These are phyloP conservation scores for Corrigiola litoralis DNA, from an alignment of 179 eudicot genomes.

Conservation along the genomic window DNA sequence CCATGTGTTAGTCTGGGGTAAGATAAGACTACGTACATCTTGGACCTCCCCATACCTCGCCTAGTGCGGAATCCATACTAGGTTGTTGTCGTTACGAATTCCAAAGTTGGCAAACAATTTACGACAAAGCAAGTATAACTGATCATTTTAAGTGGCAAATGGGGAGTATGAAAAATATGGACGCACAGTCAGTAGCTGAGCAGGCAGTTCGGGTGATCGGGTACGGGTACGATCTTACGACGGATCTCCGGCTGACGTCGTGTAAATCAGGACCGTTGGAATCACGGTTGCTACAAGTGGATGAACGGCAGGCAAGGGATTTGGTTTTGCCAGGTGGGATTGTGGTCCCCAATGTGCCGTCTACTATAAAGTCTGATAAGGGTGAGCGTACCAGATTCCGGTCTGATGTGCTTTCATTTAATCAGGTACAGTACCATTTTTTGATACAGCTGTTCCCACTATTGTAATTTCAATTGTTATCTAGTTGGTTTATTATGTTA, in stretches of 20 bases:
- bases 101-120: no score
- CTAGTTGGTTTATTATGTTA: no score
- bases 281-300: constrained; percentile 61
- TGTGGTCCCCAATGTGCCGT: constrained; percentile 49
- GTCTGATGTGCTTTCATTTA: constrained; percentile 78
- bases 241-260: constrained; percentile 60
- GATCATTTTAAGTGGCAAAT: no score
- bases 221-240: constrained; percentile 60
- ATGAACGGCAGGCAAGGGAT: constrained; percentile 40
- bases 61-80: no score
- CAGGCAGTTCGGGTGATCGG: constrained; percentile 79
- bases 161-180: constrained; percentile 38
- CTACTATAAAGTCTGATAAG: constrained; percentile 77
- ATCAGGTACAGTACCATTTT: constrained; percentile 36
- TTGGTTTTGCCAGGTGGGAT: constrained; percentile 69
- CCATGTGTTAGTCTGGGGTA: no score
- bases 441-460: background rate
- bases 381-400: constrained; percentile 88
- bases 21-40: no score
- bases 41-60: no score
- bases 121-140: no score
- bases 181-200: constrained; percentile 77
- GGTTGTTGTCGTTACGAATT: no score
- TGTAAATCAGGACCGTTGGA: constrained; percentile 68
- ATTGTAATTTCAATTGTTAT: no score